phyloP scores from a whole-genome alignment of 257 asterid species.

The Apocynum venetum region DNA sequence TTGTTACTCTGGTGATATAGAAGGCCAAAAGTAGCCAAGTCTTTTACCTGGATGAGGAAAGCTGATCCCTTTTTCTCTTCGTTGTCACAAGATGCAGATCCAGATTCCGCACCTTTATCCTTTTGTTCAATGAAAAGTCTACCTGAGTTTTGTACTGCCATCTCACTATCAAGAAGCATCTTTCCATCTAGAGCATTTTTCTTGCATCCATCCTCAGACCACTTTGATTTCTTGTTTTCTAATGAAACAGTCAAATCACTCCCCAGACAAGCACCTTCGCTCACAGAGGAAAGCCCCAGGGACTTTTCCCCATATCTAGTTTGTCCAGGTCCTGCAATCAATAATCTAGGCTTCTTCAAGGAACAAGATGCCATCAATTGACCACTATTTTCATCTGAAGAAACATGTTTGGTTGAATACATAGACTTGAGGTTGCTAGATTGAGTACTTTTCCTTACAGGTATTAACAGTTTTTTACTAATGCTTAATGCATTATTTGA shows the following conservation, averaged over 20 bases:
- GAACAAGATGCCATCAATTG: constrained; percentile 37
- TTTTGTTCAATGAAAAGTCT: constrained; percentile 20
- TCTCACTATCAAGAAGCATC: constrained; percentile 28
- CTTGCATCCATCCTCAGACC: constrained; percentile 25
- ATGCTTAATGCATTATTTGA: constrained; percentile 30
- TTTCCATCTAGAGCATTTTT: constrained; percentile 31
- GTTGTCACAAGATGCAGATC: constrained; percentile 33
- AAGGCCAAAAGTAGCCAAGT: background rate
- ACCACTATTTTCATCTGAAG: constrained; percentile 33
- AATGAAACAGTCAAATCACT: constrained; percentile 23
- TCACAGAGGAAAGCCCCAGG: constrained; percentile 14
- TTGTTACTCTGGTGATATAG: background rate
- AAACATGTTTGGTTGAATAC: constrained; percentile 18
- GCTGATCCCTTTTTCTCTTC: constrained; percentile 67
- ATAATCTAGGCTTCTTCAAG: constrained; percentile 54
- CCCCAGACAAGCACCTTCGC: constrained; percentile 1
- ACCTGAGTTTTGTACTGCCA: constrained; percentile 23
- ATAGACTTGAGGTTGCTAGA: constrained; percentile 9
- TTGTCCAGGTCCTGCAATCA: constrained; percentile 46
- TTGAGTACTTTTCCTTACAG: constrained; percentile 22
- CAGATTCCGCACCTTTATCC: constrained; percentile 25
- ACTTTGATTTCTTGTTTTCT: constrained; percentile 27
- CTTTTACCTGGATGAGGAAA: constrained; percentile 70
- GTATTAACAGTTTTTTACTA: constrained; percentile 31
- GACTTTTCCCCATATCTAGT: constrained; percentile 27